These are phyloP conservation scores for Choiromyces venosus DNA, from an alignment of 495 filamentous ascomycete species.

Conservation along the genomic window DNA sequence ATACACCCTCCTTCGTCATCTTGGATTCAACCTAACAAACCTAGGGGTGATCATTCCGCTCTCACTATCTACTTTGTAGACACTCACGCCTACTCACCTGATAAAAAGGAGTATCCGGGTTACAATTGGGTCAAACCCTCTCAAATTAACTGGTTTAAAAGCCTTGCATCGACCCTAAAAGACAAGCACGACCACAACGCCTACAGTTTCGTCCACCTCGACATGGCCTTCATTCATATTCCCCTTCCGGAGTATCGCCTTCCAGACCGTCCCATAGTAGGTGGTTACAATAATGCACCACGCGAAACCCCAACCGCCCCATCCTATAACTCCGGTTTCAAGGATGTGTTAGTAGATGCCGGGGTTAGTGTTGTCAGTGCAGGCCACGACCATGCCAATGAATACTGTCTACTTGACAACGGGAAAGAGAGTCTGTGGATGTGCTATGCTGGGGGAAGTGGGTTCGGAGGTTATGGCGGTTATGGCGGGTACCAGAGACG, in stretches of 20 bases:
- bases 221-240: conserved; percentile 96
- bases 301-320: conserved; percentile 79
- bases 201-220: conserved; percentile 87
- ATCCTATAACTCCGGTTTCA: conserved; percentile 78
- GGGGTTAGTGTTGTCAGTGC: conserved; percentile 79
- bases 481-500: conserved; percentile 78
- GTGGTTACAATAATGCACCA: conserved; percentile 48
- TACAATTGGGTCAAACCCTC: conserved; percentile 95
- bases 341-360: conserved; percentile 76
- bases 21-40: neutral
- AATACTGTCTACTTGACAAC: conserved; percentile 72
- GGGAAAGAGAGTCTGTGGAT: conserved; percentile 80
- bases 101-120: conserved; percentile 74
- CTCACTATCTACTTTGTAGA: conserved; percentile 91
- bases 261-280: conserved; percentile 52
- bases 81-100: conserved; percentile 85
- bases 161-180: conserved; percentile 63
- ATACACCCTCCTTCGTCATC: conserved; percentile 3
- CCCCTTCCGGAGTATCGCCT: conserved; percentile 79
- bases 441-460: conserved; percentile 87
- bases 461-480: conserved; percentile 91
- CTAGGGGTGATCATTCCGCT: conserved; percentile 73
- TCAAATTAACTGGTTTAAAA: conserved; percentile 91
- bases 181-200: conserved; percentile 56
- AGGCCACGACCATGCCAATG: conserved; percentile 95